phyloP scores from a whole-genome alignment of 768 basidiomycete species.

The Mrakia hoshinonis region DNA sequence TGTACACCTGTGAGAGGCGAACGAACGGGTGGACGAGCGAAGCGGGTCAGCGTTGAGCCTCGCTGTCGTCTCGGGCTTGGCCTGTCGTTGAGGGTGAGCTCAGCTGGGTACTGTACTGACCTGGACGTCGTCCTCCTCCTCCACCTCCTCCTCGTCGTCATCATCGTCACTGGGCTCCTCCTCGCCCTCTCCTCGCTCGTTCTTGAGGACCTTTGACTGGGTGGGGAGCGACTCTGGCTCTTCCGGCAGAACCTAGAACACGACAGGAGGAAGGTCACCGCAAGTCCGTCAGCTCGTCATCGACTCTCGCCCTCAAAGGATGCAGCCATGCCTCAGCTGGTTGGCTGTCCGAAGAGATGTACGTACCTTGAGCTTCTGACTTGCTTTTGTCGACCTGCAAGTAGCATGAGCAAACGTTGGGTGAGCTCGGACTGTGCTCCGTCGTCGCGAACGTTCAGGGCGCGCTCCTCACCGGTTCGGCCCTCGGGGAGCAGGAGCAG shows the following conservation, averaged over 20 bases:
- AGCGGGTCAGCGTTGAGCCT: not conserved
- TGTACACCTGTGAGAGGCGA: constrained; percentile 50
- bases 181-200: constrained; percentile 22
- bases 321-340: not conserved
- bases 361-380: constrained; percentile 26
- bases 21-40: not conserved
- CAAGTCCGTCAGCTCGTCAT: not conserved
- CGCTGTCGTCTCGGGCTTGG: not conserved
- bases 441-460: too few species aligned
- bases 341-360: not conserved
- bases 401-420: not conserved
- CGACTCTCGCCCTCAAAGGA: too few species aligned
- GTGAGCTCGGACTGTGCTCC: not conserved
- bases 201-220: constrained; percentile 24
- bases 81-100: not conserved
- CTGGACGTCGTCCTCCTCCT: constrained; percentile 29
- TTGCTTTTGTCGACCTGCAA: constrained; percentile 26
- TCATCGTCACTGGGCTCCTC: constrained; percentile 23
- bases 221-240: constrained; percentile 27
- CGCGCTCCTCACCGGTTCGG: constrained; percentile 22
- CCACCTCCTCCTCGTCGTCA: constrained; percentile 16
- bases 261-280: not conserved
- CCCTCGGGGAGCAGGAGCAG: constrained; percentile 21
- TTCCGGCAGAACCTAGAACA: constrained; percentile 27
- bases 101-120: not conserved